phyloP scores from a whole-genome alignment of 495 filamentous ascomycete species.

The Aspergillus indologenus region DNA sequence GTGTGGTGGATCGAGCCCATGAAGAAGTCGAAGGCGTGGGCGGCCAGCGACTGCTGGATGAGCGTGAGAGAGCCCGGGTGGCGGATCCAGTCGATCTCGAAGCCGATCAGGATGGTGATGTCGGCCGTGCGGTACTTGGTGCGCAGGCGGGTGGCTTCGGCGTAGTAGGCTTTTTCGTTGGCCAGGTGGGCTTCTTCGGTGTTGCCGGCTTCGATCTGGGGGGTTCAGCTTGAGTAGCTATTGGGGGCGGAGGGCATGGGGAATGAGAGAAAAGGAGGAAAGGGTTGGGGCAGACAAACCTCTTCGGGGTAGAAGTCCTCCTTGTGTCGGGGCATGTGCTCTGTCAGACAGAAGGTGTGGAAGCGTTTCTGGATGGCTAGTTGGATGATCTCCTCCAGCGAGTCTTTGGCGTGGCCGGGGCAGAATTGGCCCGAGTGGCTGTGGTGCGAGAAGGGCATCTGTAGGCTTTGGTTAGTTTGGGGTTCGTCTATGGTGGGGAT shows the following conservation, averaged over 20 bases:
- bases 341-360: conserved; percentile 82
- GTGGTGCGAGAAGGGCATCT: conserved; percentile 98
- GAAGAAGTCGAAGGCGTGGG: conserved; percentile 76
- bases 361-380: conserved; percentile 76
- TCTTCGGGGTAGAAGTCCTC: conserved; percentile 93
- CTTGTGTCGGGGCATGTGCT: conserved; percentile 83
- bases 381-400: conserved; percentile 78
- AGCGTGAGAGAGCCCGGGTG: conserved; percentile 52
- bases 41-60: conserved; percentile 55
- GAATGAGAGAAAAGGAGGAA: conserved; percentile 13
- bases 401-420: conserved; percentile 77
- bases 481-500: background rate
- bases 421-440: conserved; percentile 98
- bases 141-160: conserved; percentile 69
- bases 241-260: background rate
- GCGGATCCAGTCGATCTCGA: conserved; percentile 90
- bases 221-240: conserved; percentile 3
- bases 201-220: conserved; percentile 38
- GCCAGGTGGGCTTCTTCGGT: conserved; percentile 39
- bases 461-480: background rate
- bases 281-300: no score
- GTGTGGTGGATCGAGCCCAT: conserved; percentile 91
- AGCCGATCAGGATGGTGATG: conserved; percentile 82
- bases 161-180: conserved; percentile 68
- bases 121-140: conserved; percentile 59